Conservation (phyloP, 2,329 filamentous ascomycete genomes). For the Colletotrichum caudatum region DNA sequence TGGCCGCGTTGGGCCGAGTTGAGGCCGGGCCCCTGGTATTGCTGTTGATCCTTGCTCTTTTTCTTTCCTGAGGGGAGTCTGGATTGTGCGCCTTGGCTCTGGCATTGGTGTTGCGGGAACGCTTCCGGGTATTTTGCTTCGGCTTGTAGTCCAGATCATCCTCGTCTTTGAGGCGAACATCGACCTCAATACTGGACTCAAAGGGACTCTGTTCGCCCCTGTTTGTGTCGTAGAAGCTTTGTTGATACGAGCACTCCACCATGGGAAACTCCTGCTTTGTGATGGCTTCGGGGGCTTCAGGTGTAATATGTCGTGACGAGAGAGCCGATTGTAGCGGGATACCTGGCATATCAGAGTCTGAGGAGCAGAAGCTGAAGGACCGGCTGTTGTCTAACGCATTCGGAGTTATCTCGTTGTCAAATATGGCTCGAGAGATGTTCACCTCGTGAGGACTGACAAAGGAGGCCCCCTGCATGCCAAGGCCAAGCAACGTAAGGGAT, state of each 20-base stretch:
- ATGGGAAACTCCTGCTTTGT: constrained; percentile 31
- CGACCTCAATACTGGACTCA: constrained; percentile 35
- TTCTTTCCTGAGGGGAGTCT: constrained; percentile 18
- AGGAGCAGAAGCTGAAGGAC: constrained; percentile 28
- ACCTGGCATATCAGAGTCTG: constrained; percentile 24
- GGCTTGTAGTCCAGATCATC: constrained; percentile 37
- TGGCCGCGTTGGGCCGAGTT: not conserved
- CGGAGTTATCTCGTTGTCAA: constrained; percentile 28
- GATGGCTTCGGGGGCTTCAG: constrained; percentile 22
- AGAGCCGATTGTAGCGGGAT: constrained; percentile 19
- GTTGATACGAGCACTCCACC: not conserved
- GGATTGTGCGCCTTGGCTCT: constrained; percentile 5
- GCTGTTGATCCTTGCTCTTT: constrained; percentile 24
- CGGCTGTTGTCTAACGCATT: constrained; percentile 6
- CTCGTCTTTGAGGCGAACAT: constrained; percentile 11
- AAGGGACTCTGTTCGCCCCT: constrained; percentile 41
- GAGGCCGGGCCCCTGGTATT: not conserved
- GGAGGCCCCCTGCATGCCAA: constrained; percentile 11
- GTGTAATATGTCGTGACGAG: constrained; percentile 28
- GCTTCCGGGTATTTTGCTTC: constrained; percentile 32
- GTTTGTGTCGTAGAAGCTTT: constrained; percentile 33
- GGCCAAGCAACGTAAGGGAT: constrained; percentile 23
- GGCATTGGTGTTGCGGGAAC: constrained; percentile 24
- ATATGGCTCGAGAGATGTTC: constrained; percentile 33
- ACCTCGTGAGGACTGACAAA: constrained; percentile 41